A percentile compares a stretch with the other conserved stretches of the same genome.
Evolutionary conservation across 306 rosid species (phyloP).

Genomic region (Cicer yamashitae): DNA sequence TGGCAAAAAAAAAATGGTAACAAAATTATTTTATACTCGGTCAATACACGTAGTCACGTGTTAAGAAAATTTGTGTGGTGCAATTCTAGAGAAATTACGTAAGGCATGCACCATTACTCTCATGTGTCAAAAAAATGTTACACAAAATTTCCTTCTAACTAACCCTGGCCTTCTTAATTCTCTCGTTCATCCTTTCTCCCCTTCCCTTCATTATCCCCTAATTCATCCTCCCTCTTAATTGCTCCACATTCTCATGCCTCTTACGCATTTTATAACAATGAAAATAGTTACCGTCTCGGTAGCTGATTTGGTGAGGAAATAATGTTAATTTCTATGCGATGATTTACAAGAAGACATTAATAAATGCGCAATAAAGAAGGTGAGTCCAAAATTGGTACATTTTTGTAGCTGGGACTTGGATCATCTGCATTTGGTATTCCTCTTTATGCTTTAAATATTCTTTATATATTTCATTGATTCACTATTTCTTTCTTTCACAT

Average conservation of each 20-base stretch:
- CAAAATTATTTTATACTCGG: background rate
- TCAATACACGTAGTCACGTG: conserved; percentile 6
- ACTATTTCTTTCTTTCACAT: too few relatives aligned
- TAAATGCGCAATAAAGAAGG: background rate
- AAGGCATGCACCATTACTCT: conserved; percentile 10
- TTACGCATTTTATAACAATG: background rate
- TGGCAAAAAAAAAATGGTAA: conserved; percentile 23
- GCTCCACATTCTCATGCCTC: background rate
- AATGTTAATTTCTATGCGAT: background rate
- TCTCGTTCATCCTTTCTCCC: background rate
- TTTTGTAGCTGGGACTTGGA: background rate
- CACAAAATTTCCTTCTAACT: conserved; percentile 9
- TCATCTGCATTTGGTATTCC: too few relatives aligned
- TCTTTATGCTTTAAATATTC: too few relatives aligned
- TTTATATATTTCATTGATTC: too few relatives aligned
- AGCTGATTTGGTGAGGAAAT: background rate
- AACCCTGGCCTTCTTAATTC: background rate
- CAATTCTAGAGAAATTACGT: conserved; percentile 27
- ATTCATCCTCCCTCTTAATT: background rate
- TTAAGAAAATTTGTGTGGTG: conserved; percentile 7
- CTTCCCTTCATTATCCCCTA: background rate
- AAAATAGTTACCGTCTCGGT: background rate
- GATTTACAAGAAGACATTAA: conserved; percentile 14
- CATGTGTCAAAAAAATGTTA: conserved; percentile 10
- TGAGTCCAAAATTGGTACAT: conserved; percentile 26